Base-by-base conservation (phyloP, 495 filamentous ascomycete genomes). In the Penicillium simplicissimum region DNA sequence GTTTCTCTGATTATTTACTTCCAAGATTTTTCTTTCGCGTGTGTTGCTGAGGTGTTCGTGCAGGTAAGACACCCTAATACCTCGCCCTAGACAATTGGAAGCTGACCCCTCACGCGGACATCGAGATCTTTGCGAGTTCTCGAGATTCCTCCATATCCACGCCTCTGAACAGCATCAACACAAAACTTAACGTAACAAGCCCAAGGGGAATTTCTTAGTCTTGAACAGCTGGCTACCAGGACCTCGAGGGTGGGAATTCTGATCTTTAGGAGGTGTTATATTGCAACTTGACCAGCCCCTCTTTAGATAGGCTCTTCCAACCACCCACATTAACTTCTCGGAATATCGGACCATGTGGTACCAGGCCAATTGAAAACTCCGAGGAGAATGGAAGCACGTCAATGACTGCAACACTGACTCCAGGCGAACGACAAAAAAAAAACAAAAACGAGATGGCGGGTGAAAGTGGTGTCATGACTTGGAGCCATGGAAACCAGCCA, bases 331-430 rank as follows among this genome's bases (percentile, higher is more conserved):
- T 52, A 45, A 21, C 25, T 8, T 52, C 23, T n/a, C 48, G n/a
- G 14, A 17, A n/a, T 15, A 8, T 45, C 19, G 17, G 19, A 45
- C 17, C 1, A 3, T 21, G 33, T 52, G 40, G 47, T 21, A 61
- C 51, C 17, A 43, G 63, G 33, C 51, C 28, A 45, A 58, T 55
- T 65, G 42, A 35, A n/a, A 62, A 62, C 62, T 52, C 28, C 19
- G 23, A 37, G 17, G 3, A 23, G 10, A 33, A 17, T 25, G 17
- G 9, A 43, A 43, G n/a, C 21, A 15, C 13, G 14, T 49, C 23
- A 19, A 21, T 11, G 42, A 45, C 42, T 10, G 8, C 17, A n/a
- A 43, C 19, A 19, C 17, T 43, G 40, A 43, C 15, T 21, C 40
- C n/a, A n/a, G n/a, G n/a, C n/a, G n/a, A n/a, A 45, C 23, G 19